Conservation (phyloP, 148 eudicot genomes). For the Persicaria maculosa region DNA sequence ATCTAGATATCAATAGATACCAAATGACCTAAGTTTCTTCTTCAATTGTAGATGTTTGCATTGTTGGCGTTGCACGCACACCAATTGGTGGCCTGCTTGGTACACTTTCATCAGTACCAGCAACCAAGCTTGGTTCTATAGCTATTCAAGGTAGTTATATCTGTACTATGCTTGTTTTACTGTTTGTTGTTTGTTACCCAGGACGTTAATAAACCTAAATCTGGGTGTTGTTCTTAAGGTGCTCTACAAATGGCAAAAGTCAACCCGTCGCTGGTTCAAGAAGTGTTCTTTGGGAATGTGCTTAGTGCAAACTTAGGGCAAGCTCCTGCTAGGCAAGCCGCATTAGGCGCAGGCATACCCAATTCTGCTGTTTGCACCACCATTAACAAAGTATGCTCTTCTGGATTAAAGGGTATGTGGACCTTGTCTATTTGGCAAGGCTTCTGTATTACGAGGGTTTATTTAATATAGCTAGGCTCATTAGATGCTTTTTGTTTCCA, state of each 20-base stretch:
- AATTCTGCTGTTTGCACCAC: conserved; percentile 82
- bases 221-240: conserved; percentile 34
- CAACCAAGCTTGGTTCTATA: conserved; percentile 85
- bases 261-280: conserved; percentile 74
- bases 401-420: conserved; percentile 83
- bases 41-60: conserved; percentile 63
- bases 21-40: not conserved
- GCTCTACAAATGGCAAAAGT: conserved; percentile 73
- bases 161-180: not conserved
- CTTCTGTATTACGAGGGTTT: not conserved
- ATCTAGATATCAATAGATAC: too few species aligned
- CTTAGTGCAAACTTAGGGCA: conserved; percentile 97
- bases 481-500: conserved; percentile 20
- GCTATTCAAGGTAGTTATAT: conserved; percentile 57
- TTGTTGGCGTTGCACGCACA: conserved; percentile 89
- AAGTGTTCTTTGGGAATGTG: conserved; percentile 94
- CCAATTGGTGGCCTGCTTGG: conserved; percentile 91
- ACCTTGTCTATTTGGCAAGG: not conserved
- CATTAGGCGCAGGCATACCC: conserved; percentile 90
- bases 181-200: not conserved
- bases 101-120: conserved; percentile 80
- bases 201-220: not conserved
- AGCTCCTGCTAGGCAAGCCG: conserved; percentile 99
- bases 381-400: conserved; percentile 90
- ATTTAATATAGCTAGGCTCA: not conserved